phyloP scores from a whole-genome alignment of 1,284 basidiomycete species.

The Cutaneotrichosporon arboriforme region DNA sequence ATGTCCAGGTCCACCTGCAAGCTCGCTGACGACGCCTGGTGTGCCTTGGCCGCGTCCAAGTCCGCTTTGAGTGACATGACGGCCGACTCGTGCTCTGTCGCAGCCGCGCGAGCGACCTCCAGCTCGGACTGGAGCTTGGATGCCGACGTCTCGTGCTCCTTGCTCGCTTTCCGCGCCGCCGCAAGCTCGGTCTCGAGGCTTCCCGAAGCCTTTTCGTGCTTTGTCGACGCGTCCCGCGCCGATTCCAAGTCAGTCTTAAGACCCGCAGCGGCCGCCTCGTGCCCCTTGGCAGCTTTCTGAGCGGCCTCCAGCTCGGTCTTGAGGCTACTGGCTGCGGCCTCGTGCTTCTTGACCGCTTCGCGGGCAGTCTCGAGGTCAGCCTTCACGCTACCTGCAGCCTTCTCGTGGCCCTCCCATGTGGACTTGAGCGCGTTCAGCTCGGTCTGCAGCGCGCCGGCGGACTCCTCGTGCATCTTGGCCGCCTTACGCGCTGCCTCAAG shows the following conservation, averaged over 20 bases:
- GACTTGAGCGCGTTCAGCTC: background rate
- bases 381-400: background rate
- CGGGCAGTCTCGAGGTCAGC: background rate
- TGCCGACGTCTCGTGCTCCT: background rate
- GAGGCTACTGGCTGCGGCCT: background rate
- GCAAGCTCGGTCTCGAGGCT: background rate
- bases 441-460: background rate
- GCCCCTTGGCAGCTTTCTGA: background rate
- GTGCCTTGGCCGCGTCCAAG: slow-evolving; percentile 1
- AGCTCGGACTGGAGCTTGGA: background rate
- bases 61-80: background rate
- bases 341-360: slow-evolving; percentile 1
- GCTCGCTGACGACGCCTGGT: slow-evolving; percentile 1
- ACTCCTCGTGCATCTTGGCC: slow-evolving; percentile 1
- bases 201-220: background rate
- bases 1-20: slow-evolving; percentile 12
- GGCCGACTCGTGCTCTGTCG: background rate
- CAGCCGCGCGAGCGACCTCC: background rate
- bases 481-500: slow-evolving; percentile 3
- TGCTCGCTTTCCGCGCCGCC: background rate
- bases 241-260: slow-evolving; percentile 11
- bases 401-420: slow-evolving; percentile 3
- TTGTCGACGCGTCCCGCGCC: background rate
- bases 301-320: slow-evolving; percentile 7
- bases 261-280: background rate